phyloP scores from a whole-genome alignment of 2,329 filamentous ascomycete species.

The Aspergillus spinulosporus region DNA sequence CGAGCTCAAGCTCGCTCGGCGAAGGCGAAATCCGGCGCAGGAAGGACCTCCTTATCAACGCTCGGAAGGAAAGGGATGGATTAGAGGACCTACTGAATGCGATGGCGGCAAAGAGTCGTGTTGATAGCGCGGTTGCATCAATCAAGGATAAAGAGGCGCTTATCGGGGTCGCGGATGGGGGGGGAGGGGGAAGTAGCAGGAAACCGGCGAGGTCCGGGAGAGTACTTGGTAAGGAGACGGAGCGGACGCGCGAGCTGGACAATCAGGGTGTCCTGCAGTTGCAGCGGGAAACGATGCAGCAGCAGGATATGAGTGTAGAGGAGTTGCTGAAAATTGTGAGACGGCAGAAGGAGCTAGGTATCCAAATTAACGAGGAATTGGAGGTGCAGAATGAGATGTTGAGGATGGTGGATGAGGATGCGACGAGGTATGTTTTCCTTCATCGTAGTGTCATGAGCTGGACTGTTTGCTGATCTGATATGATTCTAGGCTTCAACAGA shows the following conservation, averaged over 20 bases:
- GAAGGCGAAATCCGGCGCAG: conserved; percentile 62
- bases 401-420: conserved; percentile 59
- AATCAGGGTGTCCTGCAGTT: conserved; percentile 65
- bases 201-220: conserved; percentile 48
- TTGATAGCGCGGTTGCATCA: conserved; percentile 50
- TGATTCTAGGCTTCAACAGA: conserved; percentile 40
- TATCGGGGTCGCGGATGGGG: conserved; percentile 27
- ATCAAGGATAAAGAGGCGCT: conserved; percentile 49
- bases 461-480: conserved; percentile 19
- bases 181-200: not conserved
- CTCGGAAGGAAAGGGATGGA: conserved; percentile 62
- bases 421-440: conserved; percentile 45
- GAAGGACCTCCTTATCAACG: conserved; percentile 58
- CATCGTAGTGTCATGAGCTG: not conserved
- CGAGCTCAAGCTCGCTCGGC: conserved; percentile 46
- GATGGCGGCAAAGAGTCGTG: conserved; percentile 53
- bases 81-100: conserved; percentile 61
- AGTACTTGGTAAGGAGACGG: conserved; percentile 58
- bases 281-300: conserved; percentile 61
- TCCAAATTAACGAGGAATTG: conserved; percentile 63
- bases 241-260: conserved; percentile 62
- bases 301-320: conserved; percentile 62
- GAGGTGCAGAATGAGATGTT: conserved; percentile 63
- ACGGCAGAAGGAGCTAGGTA: conserved; percentile 62
- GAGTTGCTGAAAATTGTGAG: conserved; percentile 60